Percentiles rank a stretch among this genome's conserved stretches.
Evolutionary conservation across 2,329 filamentous ascomycete genomes (phyloP).

Genomic region (Aspergillus texensis): DNA sequence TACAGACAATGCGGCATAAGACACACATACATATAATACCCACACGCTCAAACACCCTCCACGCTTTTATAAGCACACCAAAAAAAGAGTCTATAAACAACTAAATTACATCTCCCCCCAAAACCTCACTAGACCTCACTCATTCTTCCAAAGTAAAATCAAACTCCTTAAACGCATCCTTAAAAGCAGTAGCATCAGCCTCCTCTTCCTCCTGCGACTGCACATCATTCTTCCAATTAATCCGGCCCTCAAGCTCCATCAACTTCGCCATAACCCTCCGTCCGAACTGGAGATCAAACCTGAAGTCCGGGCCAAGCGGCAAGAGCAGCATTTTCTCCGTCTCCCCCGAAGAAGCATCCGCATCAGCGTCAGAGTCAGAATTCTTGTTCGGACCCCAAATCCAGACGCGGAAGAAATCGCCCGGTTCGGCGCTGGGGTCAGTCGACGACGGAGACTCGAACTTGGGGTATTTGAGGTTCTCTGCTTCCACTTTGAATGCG

Average conservation of each 20-base stretch:
- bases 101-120: not conserved
- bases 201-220: constrained; percentile 79
- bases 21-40: not conserved
- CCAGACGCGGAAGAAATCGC: constrained; percentile 79
- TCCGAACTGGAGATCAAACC: constrained; percentile 90
- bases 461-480: constrained; percentile 66
- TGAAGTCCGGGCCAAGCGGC: constrained; percentile 68
- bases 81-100: not conserved
- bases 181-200: constrained; percentile 76
- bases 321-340: constrained; percentile 71
- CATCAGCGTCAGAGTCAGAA: constrained; percentile 6
- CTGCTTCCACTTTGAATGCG: constrained; percentile 84
- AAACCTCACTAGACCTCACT: not conserved
- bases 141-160: constrained; percentile 69
- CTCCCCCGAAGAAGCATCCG: constrained; percentile 2
- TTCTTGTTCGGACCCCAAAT: constrained; percentile 61
- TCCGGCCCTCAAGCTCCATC: constrained; percentile 74
- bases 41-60: not conserved
- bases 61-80: not conserved
- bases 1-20: not conserved
- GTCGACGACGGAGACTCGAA: constrained; percentile 49
- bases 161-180: constrained; percentile 78
- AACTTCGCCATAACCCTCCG: constrained; percentile 86
- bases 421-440: constrained; percentile 46
- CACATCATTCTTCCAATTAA: constrained; percentile 81